These are phyloP conservation scores for Candida xyloterini DNA, from an alignment of 805 yeast species.

Conservation along the genomic window DNA sequence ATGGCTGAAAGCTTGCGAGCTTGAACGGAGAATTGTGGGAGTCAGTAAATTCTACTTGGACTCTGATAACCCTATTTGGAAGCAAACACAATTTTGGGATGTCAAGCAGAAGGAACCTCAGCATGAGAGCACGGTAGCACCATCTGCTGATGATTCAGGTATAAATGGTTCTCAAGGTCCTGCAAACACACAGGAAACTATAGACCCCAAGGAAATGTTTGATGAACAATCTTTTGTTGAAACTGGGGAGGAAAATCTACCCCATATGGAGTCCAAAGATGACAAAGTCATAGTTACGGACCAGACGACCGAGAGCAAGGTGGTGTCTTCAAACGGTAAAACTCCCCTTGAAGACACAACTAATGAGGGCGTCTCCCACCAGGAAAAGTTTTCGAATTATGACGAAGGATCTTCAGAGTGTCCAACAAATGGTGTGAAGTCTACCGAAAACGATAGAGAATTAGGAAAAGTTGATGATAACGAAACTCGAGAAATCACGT, in stretches of 20 bases:
- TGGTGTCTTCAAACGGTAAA: too few relatives aligned
- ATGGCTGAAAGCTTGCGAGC: conserved; percentile 93
- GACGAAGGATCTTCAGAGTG: too few relatives aligned
- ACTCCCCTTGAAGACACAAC: too few relatives aligned
- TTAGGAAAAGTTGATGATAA: too few relatives aligned
- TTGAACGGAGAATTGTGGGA: conserved; percentile 86
- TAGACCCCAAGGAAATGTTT: background rate
- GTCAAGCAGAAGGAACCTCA: background rate
- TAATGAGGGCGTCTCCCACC: too few relatives aligned
- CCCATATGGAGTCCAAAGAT: background rate
- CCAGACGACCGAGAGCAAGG: background rate
- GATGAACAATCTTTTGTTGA: background rate
- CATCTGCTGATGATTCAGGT: background rate
- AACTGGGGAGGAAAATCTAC: background rate
- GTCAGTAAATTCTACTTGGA: conserved; percentile 82
- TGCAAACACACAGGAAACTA: background rate
- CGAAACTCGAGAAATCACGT: too few relatives aligned
- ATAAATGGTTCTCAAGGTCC: background rate
- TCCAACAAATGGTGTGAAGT: too few relatives aligned
- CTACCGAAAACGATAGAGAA: too few relatives aligned
- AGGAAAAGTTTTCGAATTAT: too few relatives aligned
- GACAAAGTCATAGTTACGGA: background rate
- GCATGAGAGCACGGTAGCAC: background rate
- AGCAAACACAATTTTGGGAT: conserved; percentile 43
- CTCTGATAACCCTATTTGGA: conserved; percentile 42